Conservation (phyloP, 1,284 basidiomycete species). For the Bondarzewia mesenterica region DNA sequence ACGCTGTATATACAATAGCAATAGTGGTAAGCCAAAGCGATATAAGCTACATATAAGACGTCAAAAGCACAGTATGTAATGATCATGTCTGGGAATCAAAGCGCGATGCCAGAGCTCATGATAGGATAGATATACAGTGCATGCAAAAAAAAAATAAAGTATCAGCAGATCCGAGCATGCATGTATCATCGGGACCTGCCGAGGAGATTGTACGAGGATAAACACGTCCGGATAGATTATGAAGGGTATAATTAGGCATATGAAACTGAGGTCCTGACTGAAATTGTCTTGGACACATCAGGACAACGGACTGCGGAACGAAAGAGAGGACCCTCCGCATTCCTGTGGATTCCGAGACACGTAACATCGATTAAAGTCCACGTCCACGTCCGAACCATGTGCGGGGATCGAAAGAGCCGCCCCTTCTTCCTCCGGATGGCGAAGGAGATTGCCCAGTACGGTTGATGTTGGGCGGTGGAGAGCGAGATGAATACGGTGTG, state of each 20-base stretch:
- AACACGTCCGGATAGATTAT: neutral
- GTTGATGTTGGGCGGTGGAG: constrained; percentile 4
- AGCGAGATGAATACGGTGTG: constrained; percentile 9
- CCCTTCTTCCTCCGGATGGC: neutral
- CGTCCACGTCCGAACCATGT: constrained; percentile 1
- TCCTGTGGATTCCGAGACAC: neutral
- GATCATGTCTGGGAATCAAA: neutral
- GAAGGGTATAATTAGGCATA: neutral
- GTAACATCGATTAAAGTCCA: constrained; percentile 4
- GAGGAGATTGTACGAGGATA: neutral
- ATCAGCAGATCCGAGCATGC: neutral
- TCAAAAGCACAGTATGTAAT: neutral
- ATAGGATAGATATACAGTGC: neutral
- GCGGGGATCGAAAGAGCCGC: constrained; percentile 9
- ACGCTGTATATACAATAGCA: too few species aligned
- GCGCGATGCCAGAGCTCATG: too few species aligned
- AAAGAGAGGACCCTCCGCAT: neutral
- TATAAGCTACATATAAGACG: neutral
- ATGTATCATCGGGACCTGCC: neutral
- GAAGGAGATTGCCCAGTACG: constrained; percentile 8
- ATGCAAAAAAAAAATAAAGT: neutral
- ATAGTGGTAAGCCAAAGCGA: neutral
- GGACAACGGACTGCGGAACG: neutral
- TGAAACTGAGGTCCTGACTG: neutral
- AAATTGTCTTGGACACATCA: neutral